These are phyloP conservation scores for Penicillium coffeae DNA, from an alignment of 495 filamentous ascomycete genomes.

Conservation along the genomic window DNA sequence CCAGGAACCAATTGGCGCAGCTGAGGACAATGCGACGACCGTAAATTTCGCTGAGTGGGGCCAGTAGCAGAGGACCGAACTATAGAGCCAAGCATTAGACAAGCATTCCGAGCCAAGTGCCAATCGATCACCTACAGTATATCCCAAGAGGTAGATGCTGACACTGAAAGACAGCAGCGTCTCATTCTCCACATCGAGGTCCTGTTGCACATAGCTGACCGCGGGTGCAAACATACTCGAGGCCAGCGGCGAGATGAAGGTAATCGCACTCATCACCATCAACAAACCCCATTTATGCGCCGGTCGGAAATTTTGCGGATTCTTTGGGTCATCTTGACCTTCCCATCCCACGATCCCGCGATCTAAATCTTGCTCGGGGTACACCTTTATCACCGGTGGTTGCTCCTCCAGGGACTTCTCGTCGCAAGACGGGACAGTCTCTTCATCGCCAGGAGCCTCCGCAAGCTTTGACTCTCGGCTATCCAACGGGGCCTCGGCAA, in stretches of 20 bases:
- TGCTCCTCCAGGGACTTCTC: background rate
- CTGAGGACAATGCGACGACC: slow-evolving; percentile 51
- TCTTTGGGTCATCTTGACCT: slow-evolving; percentile 55
- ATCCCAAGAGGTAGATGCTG: slow-evolving; percentile 58
- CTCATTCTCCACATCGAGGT: slow-evolving; percentile 54
- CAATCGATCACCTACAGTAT: slow-evolving; percentile 37
- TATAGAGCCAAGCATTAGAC: slow-evolving; percentile 1
- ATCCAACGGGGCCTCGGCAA: background rate
- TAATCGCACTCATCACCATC: slow-evolving; percentile 35
- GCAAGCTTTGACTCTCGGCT: background rate
- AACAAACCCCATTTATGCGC: slow-evolving; percentile 38
- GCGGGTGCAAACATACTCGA: slow-evolving; percentile 75
- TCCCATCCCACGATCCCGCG: slow-evolving; percentile 16
- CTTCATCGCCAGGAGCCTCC: background rate
- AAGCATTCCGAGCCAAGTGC: background rate
- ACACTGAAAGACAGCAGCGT: slow-evolving; percentile 50
- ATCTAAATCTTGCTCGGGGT: slow-evolving; percentile 10
- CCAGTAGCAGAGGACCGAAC: slow-evolving; percentile 42
- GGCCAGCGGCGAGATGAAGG: slow-evolving; percentile 50
- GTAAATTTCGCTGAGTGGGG: slow-evolving; percentile 52
- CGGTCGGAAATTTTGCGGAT: slow-evolving; percentile 62
- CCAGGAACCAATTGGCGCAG: slow-evolving; percentile 45
- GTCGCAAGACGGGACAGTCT: background rate
- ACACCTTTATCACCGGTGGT: background rate
- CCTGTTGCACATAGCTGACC: slow-evolving; percentile 46